Evolutionary conservation across 176 grass and related monocot species (phyloP).

Genomic region (Carex pumila): DNA sequence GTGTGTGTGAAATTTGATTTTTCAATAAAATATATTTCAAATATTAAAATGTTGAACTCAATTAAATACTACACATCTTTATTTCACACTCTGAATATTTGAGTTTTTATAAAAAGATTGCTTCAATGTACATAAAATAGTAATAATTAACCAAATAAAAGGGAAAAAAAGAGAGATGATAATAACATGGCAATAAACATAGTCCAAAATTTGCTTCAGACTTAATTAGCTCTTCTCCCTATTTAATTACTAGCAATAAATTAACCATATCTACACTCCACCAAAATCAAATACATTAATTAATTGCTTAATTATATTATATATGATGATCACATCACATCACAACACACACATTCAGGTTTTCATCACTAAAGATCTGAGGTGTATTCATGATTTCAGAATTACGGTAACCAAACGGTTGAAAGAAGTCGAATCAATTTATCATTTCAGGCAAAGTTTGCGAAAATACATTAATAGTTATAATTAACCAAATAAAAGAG

Average conservation of each 20-base stretch:
- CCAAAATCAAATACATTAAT: neutral
- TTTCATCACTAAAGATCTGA: slow-evolving; percentile 99
- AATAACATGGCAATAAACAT: neutral
- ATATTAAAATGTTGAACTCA: no score
- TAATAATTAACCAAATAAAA: neutral
- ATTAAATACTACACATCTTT: no score
- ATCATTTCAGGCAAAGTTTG: slow-evolving; percentile 22
- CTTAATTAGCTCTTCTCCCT: neutral
- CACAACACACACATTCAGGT: slow-evolving; percentile 81
- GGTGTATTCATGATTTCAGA: slow-evolving; percentile 43
- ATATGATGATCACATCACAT: slow-evolving; percentile 46
- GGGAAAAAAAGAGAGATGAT: neutral
- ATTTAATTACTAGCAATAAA: slow-evolving; percentile 11
- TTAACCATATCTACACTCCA: slow-evolving; percentile 11
- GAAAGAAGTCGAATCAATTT: slow-evolving; percentile 33
- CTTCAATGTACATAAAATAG: no score
- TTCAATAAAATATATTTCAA: no score
- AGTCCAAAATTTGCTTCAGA: neutral
- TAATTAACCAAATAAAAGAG: neutral
- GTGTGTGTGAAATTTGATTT: no score
- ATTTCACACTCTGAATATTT: no score
- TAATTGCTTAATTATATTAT: neutral
- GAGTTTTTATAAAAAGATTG: no score
- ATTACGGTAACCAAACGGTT: slow-evolving; percentile 22
- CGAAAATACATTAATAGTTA: slow-evolving; percentile 9